These are phyloP conservation scores for Poteriospumella lacustris DNA, from an alignment of 108 stramenopile species.

Conservation along the genomic window DNA sequence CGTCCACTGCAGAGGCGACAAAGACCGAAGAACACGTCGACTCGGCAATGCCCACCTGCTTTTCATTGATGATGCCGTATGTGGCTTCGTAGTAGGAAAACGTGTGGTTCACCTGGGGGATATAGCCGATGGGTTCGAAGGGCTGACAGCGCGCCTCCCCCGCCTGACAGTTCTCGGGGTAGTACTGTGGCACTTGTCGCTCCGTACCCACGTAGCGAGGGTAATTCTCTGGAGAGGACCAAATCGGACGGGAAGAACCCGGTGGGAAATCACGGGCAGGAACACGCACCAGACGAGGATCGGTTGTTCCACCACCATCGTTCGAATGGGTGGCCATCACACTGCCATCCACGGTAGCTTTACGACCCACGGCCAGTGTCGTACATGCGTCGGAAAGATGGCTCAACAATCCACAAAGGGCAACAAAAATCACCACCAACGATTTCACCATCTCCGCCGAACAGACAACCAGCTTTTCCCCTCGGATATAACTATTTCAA, in stretches of 20 bases:
- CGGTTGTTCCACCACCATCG: conserved; percentile 17
- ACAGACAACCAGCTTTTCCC: too few species aligned
- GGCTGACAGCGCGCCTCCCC: not conserved
- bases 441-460: too few species aligned
- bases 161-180: conserved; percentile 43
- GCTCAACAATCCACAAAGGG: too few species aligned
- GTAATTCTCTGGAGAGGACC: conserved; percentile 60
- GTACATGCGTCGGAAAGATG: conserved; percentile 35
- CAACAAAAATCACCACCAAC: too few species aligned
- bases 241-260: conserved; percentile 56
- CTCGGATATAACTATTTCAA: too few species aligned
- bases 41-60: not conserved
- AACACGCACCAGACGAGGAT: conserved; percentile 56
- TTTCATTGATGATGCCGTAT: not conserved
- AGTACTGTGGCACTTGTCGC: not conserved
- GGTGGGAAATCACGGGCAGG: conserved; percentile 54
- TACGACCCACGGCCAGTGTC: conserved; percentile 42
- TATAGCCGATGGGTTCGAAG: not conserved
- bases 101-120: conserved; percentile 3
- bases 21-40: not conserved
- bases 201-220: conserved; percentile 48
- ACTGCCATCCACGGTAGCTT: conserved; percentile 42
- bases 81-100: not conserved
- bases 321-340: conserved; percentile 50
- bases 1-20: conserved; percentile 2